Evolutionary conservation across 208 protist species (phyloP), one percentile per base, ranked within the genome.

Genomic region (Leishmania major): DNA sequence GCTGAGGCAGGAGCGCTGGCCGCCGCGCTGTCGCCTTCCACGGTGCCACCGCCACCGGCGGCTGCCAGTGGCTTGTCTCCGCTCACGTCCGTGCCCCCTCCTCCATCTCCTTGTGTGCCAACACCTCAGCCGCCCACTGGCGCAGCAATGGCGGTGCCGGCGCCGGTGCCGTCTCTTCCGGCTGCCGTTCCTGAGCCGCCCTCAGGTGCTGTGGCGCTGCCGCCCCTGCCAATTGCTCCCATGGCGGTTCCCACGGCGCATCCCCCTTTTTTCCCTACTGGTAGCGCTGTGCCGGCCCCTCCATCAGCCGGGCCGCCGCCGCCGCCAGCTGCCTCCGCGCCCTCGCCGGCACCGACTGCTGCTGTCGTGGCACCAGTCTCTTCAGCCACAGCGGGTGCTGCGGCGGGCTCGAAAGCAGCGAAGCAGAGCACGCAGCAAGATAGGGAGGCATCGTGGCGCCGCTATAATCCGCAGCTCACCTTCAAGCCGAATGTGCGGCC

Each of bases 401-500:
- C 53, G 53, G 73, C 51, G 25, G 45, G 0, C 35, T 28, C 35
- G 73, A 62, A 57, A 15, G 47, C 31, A 62, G 53, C 51, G 53
- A 57, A 45, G 35, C 19, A 22, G 73, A 62, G 35, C 31, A 66
- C 40, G 67, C 67, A 71, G 60, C 37, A 78, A 19, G 79, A 80
- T 10, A 62, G 37, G 43, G 79, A 86, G 62, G 77, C 55, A 25
- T 19, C 66, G 45, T 71, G 64, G 78, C 75, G 67, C 35, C 83
- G 78, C 49, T 87, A 83, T 84, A 94, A 94, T 67, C 84, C 79
- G 5, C 88, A 94, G 75, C 89, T 93, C 10, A 95, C 91, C 53
- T 98, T 98, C 81, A 87, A 90, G 74, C 95, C 95, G 15, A 88
- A 91, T 47, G 85, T 98, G 45, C 87, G 86, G 43, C 88, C 87